Conservation (phyloP, 1,284 basidiomycete species). For the Cryptococcus hybrid region DNA sequence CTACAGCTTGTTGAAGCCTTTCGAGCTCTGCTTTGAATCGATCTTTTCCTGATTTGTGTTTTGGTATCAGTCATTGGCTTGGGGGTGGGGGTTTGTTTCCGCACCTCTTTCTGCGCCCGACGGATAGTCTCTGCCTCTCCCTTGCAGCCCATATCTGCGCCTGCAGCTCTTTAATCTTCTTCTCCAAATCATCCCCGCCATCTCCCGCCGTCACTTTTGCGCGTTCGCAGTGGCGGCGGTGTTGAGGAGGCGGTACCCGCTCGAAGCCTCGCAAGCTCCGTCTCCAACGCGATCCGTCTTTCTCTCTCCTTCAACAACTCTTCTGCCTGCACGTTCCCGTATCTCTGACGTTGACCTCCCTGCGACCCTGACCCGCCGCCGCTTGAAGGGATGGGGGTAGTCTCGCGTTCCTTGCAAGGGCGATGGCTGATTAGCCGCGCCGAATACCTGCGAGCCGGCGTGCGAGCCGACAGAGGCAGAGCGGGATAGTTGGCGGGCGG, state of each 20-base stretch:
- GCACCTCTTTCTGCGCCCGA: conserved; percentile 30
- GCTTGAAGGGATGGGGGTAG: too few relatives aligned
- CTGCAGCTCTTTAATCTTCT: conserved; percentile 21
- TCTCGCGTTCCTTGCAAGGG: too few relatives aligned
- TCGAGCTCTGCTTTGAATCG: conserved; percentile 16
- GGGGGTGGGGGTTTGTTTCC: neutral
- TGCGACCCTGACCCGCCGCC: too few relatives aligned
- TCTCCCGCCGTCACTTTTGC: neutral
- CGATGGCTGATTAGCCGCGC: too few relatives aligned
- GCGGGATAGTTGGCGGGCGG: conserved; percentile 22
- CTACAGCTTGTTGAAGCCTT: conserved; percentile 21
- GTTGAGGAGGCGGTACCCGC: too few relatives aligned
- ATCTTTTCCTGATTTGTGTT: conserved; percentile 12
- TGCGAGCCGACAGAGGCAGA: conserved; percentile 35
- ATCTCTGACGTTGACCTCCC: too few relatives aligned
- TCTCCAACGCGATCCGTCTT: conserved; percentile 22
- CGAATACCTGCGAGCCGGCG: conserved; percentile 9
- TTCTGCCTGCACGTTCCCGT: neutral
- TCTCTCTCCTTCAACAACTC: conserved; percentile 29
- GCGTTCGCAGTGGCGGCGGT: too few relatives aligned
- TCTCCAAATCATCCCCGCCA: conserved; percentile 2
- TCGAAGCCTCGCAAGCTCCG: conserved; percentile 12
- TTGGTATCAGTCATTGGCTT: neutral
- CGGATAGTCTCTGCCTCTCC: conserved; percentile 35
- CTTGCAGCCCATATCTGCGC: conserved; percentile 30